A percentile compares a stretch with the other conserved stretches of the same genome.
Evolutionary conservation across 2,329 filamentous ascomycete species (phyloP).

Genomic region (Hymenoscyphus repandus): DNA sequence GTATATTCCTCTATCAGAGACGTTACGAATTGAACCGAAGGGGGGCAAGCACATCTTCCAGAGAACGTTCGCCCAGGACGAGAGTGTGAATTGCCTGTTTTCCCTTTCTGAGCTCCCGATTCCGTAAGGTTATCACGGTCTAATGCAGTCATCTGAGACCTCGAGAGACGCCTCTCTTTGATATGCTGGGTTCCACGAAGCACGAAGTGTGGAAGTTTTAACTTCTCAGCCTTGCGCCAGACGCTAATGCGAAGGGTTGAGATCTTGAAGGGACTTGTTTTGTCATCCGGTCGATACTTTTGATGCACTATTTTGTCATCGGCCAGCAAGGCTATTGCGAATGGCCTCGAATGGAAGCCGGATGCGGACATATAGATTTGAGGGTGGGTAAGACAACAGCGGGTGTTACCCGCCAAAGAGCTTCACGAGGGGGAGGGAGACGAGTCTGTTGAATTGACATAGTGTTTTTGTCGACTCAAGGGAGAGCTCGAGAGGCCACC

Average conservation of each 20-base stretch:
- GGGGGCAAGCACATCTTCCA: background rate
- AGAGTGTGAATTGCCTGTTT: no score
- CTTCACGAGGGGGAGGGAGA: no score
- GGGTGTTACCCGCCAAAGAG: slow-evolving; percentile 6
- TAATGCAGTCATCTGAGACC: slow-evolving; percentile 12
- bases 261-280: slow-evolving; percentile 6
- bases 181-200: background rate
- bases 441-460: background rate
- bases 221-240: background rate
- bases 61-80: no score
- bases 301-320: slow-evolving; percentile 7
- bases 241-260: background rate
- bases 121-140: no score
- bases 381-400: slow-evolving; percentile 6
- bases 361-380: background rate
- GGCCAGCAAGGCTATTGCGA: background rate
- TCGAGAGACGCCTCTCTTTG: background rate
- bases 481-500: no score
- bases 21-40: background rate
- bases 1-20: background rate
- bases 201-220: no score
- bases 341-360: slow-evolving; percentile 1
- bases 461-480: background rate
- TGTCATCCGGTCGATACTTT: slow-evolving; percentile 4
- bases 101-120: no score